Base-by-base conservation (phyloP, 2,329 filamentous ascomycete species). In the Seiridium cupressi region DNA sequence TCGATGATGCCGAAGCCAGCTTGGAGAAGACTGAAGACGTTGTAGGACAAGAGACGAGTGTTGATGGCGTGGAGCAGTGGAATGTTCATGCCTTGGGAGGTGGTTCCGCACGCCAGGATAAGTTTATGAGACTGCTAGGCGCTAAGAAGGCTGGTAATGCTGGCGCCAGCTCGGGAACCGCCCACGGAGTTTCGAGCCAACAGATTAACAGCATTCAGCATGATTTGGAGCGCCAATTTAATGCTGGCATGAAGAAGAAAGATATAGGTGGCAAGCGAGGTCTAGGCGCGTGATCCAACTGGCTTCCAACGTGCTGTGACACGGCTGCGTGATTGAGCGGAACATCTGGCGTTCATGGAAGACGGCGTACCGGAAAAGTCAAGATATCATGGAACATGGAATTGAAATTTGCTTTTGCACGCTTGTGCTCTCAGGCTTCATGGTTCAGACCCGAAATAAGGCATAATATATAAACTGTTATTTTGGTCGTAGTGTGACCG, bases 71-170 rank as follows among this genome's bases (percentile, higher is more conserved):
- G 3, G 81, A 80, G 68, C 73, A 79, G 63, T 86, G 83, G 83
- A 83, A 84, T 62, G 81, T 85, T 34, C 69, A 74, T 18, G 78
- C 74, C 40, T 75, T 87, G 40, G 79, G 78, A 44, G 84, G 84
- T 38, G 82, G 80, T 31, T 65, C 74, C 18, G 74, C 75, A 54
- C 77, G 84, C 10, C 82, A 85, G 65, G 73, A 75, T 62, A 87
- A 87, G 72, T 86, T 86, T 62, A 71, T 86, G 66, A 77, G 82
- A 38, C 79, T 87, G 1, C 75, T 87, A 3, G 84, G 84, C 26
- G 82, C 79, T 62, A 84, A 82, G 69, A 73, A 73, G 32, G 73
- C 75, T 26, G 71, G 69, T 36, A 68, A 64, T 5, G 60, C 66
- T 2, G 61, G 64, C 9, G 48, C 63, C 3, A 47, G 63, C 40